Evolutionary conservation across 768 basidiomycete genomes (phyloP).

Genomic region (Exidia glandulosa): DNA sequence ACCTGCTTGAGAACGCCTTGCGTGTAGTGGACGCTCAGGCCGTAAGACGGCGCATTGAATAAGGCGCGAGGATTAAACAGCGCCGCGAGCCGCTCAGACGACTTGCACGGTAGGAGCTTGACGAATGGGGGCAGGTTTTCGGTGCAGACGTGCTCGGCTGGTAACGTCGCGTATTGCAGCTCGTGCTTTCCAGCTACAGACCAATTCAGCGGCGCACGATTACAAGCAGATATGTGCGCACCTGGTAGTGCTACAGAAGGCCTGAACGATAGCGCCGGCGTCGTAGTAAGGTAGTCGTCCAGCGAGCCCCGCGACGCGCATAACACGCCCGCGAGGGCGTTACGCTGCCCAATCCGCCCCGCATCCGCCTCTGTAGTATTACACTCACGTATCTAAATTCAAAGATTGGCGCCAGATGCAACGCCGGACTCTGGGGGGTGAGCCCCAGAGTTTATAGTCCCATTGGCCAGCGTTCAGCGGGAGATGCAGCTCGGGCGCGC

Average conservation of each 20-base stretch:
- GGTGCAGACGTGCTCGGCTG: conserved; percentile 87
- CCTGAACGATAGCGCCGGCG: conserved; percentile 46
- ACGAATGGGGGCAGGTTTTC: conserved; percentile 96
- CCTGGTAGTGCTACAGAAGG: conserved; percentile 35
- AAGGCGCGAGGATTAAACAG: conserved; percentile 77
- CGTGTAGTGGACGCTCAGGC: conserved; percentile 64
- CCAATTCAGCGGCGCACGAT: conserved; percentile 24
- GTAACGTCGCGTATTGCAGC: conserved; percentile 65
- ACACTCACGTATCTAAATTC: conserved; percentile 62
- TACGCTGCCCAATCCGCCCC: conserved; percentile 78
- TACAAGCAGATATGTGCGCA: conserved; percentile 32
- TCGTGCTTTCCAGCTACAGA: conserved; percentile 22
- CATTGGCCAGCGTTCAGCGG: conserved; percentile 87
- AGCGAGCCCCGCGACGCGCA: conserved; percentile 82
- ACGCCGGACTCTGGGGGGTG: conserved; percentile 64
- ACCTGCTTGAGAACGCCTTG: conserved; percentile 46
- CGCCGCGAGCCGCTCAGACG: conserved; percentile 69
- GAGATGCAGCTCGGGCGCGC: conserved; percentile 79
- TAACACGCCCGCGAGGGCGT: conserved; percentile 86
- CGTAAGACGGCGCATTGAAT: conserved; percentile 90
- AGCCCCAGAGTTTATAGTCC: conserved; percentile 78
- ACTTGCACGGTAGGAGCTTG: conserved; percentile 88
- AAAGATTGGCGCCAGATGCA: conserved; percentile 78
- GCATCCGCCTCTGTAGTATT: conserved; percentile 43
- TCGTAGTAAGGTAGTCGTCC: conserved; percentile 64